These are phyloP conservation scores for Annulohypoxylon nitens DNA, from an alignment of 495 filamentous ascomycete species.

Conservation along the genomic window DNA sequence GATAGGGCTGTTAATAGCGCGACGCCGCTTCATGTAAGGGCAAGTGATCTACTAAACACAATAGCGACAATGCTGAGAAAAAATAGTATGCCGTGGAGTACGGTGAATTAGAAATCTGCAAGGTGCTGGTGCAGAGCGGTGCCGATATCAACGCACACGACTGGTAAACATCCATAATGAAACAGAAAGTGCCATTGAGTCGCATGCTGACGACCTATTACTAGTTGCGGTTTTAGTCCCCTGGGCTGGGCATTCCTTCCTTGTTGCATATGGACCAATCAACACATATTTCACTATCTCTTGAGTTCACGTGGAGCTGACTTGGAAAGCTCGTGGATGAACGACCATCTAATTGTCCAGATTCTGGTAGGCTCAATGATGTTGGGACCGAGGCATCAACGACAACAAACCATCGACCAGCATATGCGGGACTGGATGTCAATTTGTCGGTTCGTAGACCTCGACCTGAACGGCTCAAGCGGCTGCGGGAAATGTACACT, in stretches of 20 bases:
- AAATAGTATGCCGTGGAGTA: neutral
- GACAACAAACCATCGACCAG: neutral
- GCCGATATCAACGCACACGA: conserved; percentile 24
- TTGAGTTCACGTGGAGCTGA: neutral
- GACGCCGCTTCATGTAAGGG: conserved; percentile 22
- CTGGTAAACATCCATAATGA: neutral
- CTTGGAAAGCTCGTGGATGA: neutral
- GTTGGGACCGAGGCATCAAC: too few species aligned
- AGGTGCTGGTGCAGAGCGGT: conserved; percentile 30
- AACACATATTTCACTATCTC: conserved; percentile 24
- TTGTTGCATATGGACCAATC: neutral
- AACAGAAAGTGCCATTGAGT: neutral
- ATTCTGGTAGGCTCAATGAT: neutral
- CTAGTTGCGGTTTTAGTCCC: neutral
- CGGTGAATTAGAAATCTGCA: conserved; percentile 9
- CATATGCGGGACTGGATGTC: conserved; percentile 4
- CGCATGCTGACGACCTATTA: conserved; percentile 1
- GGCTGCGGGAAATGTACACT: too few species aligned
- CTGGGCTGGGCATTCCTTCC: neutral
- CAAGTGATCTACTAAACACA: neutral
- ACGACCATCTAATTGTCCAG: neutral
- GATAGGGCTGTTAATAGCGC: neutral
- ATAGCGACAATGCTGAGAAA: neutral
- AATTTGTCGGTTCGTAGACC: conserved; percentile 6
- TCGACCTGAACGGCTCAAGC: conserved; percentile 1